phyloP scores from a whole-genome alignment of 352 stramenopile species.

The Phytophthora tubulina region DNA sequence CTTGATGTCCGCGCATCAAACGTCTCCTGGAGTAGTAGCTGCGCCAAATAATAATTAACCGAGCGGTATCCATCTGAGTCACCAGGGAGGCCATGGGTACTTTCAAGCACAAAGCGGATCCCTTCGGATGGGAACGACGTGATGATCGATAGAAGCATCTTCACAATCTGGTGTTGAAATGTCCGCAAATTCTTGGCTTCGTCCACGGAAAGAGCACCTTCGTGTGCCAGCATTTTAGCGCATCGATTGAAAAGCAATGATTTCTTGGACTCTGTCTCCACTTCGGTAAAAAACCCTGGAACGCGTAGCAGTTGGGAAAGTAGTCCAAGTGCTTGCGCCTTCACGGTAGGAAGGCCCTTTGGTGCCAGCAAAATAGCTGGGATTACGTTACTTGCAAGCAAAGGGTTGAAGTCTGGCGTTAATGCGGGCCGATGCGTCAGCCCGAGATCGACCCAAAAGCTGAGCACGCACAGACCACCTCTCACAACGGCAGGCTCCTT shows the following conservation, averaged over 20 bases:
- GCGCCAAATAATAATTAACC: constrained; percentile 69
- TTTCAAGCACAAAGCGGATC: constrained; percentile 77
- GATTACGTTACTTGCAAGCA: constrained; percentile 60
- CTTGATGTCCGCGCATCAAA: constrained; percentile 56
- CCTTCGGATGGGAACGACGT: constrained; percentile 67
- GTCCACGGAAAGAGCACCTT: constrained; percentile 15
- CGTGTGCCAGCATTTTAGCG: constrained; percentile 60
- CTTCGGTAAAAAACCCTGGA: constrained; percentile 51
- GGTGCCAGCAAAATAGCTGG: constrained; percentile 58
- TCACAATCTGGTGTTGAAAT: constrained; percentile 70
- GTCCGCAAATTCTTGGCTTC: constrained; percentile 38
- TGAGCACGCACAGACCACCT: constrained; percentile 51
- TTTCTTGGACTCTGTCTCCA: constrained; percentile 56
- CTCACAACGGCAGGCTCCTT: constrained; percentile 55
- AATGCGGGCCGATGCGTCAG: constrained; percentile 27
- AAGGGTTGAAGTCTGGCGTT: constrained; percentile 54
- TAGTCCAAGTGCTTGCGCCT: constrained; percentile 52
- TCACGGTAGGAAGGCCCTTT: constrained; percentile 42
- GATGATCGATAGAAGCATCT: constrained; percentile 64
- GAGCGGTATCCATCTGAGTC: constrained; percentile 66
- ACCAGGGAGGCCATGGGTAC: constrained; percentile 56
- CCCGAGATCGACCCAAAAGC: constrained; percentile 57
- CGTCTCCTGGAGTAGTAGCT: constrained; percentile 71
- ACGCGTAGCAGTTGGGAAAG: constrained; percentile 54
- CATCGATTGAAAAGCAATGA: constrained; percentile 80